Evolutionary conservation across 2,329 filamentous ascomycete species (phyloP).

Genomic region (Chrysoporthe austroafricana): DNA sequence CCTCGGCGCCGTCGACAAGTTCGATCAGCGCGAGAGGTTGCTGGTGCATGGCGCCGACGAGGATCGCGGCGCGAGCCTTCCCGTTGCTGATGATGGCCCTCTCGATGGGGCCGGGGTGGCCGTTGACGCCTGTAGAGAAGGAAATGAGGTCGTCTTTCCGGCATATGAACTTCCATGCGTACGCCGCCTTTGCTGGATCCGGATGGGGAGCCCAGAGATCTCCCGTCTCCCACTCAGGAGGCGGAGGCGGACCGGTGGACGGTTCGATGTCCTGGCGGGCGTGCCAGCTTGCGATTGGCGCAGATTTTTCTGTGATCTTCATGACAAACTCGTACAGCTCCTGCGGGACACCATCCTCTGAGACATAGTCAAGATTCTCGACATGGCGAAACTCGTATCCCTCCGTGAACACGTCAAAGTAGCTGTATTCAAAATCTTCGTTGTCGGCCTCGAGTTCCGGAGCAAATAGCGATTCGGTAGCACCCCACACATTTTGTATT

Average conservation of each 20-base stretch:
- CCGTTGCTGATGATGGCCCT: constrained; percentile 21
- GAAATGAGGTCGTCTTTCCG: constrained; percentile 35
- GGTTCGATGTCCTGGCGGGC: constrained; percentile 25
- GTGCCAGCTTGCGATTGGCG: constrained; percentile 29
- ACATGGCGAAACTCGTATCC: constrained; percentile 30
- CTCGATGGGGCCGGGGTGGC: constrained; percentile 31
- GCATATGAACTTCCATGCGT: constrained; percentile 32
- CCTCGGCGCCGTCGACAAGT: constrained; percentile 19
- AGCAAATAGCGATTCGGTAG: constrained; percentile 27
- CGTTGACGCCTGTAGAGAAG: constrained; percentile 31
- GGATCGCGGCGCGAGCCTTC: constrained; percentile 27
- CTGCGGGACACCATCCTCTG: constrained; percentile 20
- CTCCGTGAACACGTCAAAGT: constrained; percentile 30
- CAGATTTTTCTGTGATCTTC: constrained; percentile 22
- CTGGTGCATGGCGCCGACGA: constrained; percentile 29
- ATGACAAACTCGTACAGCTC: constrained; percentile 32
- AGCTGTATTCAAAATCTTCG: constrained; percentile 31
- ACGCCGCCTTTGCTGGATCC: constrained; percentile 30
- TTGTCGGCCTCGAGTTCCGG: constrained; percentile 28
- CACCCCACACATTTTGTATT: constrained; percentile 30
- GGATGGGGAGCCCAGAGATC: constrained; percentile 34
- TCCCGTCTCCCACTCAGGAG: constrained; percentile 28
- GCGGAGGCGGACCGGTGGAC: constrained; percentile 21
- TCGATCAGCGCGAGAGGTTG: constrained; percentile 32
- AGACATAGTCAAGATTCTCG: constrained; percentile 24